A percentile compares a stretch with the other conserved stretches of the same genome.
Evolutionary conservation across 169 alveolate species (phyloP).

Genomic region (Plasmodium gonderi): DNA sequence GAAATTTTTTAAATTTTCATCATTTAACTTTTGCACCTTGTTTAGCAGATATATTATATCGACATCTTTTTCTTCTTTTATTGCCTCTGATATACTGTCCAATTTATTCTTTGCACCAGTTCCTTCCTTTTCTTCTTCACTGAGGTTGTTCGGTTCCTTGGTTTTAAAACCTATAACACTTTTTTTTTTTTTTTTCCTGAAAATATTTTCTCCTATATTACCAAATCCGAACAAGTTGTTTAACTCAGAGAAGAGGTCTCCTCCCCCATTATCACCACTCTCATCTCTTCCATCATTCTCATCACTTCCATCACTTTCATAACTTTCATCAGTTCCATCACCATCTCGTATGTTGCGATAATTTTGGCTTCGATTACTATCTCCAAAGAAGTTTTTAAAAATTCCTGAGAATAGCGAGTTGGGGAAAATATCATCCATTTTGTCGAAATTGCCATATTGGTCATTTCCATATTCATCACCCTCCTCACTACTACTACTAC

Average conservation of each 20-base stretch:
- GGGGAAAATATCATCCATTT: conserved; percentile 61
- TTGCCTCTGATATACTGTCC: conserved; percentile 17
- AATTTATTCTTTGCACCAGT: background rate
- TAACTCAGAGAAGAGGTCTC: conserved; percentile 52
- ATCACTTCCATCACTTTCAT: background rate
- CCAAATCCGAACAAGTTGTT: conserved; percentile 71
- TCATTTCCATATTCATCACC: background rate
- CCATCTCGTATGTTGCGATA: background rate
- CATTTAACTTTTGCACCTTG: conserved; percentile 67
- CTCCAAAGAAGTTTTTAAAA: conserved; percentile 56
- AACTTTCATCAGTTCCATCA: background rate
- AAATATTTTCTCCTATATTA: conserved; percentile 41
- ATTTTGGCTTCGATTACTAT: background rate
- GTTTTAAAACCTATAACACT: conserved; percentile 72
- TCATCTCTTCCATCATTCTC: conserved; percentile 2
- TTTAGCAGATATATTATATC: conserved; percentile 48
- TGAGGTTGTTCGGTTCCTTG: background rate
- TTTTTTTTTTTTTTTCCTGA: conserved; percentile 41
- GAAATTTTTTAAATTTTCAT: conserved; percentile 58
- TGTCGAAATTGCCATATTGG: background rate
- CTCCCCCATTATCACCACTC: background rate
- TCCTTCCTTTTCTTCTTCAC: background rate
- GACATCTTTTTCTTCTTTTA: conserved; percentile 68
- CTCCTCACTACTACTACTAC: background rate
- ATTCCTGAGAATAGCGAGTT: conserved; percentile 54